Base-by-base conservation (phyloP, 805 yeast species). In the Sugiyamaella qingdaonensis region DNA sequence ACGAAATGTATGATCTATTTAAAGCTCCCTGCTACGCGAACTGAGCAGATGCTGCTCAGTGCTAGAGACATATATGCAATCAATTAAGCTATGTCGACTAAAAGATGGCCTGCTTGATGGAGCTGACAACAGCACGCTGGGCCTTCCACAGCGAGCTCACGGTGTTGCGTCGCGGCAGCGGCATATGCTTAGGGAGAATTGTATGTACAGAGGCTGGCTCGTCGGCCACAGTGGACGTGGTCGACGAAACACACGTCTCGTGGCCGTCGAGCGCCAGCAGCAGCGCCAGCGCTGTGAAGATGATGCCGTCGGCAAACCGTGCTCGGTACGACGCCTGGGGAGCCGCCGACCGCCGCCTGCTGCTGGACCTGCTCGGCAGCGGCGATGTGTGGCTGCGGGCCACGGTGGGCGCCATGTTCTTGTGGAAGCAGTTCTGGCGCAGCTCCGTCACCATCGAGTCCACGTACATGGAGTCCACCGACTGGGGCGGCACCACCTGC, bases 301-400 rank as follows among this genome's bases (percentile, higher is more conserved):
- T 31, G 14, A 57, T 39, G 16, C 53, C 59, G 36, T 57, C 61
- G 3, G 43, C 52, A 31, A 50, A 50, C 21, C 57, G 44, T 10
- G 54, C 54, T 7, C 56, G 18, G 24, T 49, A 49, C 16, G 29
- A 14, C 11, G 18, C 2, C 16, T 13, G 37, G 14, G 48, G 24
- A 31, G 36, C 27, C 10, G 4, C 10, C 37, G 29, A 31, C 27
- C 18, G 2, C 10, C 24, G 47, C 31, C 10, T 18, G 18, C 47
- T 31, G 35, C 19, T 27, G 14, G 21, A 14, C 46, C 33, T n/a
- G 46, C 46, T 42, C n/a, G 48, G 37, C 36, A 45, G 21, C 37
- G 48, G 33, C 39, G 48, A 31, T 4, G 48, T 29, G 21, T 18
- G 36, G 27, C 48, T 32, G 13, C 16, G 11, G 13, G 34, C 16